Evolutionary conservation across 257 asterid genomes (phyloP), one percentile per base, ranked within the genome.

Genomic region (Datura wrightii): DNA sequence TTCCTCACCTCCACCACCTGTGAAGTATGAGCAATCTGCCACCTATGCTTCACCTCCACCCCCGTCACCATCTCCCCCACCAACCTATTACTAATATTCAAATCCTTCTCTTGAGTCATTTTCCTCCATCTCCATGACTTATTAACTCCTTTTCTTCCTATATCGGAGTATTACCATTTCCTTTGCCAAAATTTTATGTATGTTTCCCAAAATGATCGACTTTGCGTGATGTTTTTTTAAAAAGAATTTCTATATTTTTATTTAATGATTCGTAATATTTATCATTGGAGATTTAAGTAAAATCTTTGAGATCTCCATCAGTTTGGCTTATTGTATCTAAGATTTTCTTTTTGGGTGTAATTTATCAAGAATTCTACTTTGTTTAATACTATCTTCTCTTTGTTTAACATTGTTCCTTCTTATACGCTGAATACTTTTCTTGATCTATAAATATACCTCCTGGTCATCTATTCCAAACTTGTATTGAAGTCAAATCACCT

Each of bases 11-110:
- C 81, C 44, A 74, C 82, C 60, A 50, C 81, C 60, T 3, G 24
- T 1, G 5, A 52, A 76, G 31, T 76, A 50, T 15, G 0, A 76
- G 48, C 46, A 31, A 48, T 0, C 44, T 0, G 5, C 0, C 0
- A 34, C 63, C 8, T 78, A 52, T 52, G 63, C 63, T 78, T 78
- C 82, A 78, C 82, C 48, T 52, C 82, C 65, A 34, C 48, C 82
- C 0, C 46, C 31, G 6, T 15, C 48, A 0, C 44, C 63, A 52
- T 78, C 82, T 52, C 48, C 82, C 16, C 48, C 48, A 52, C 65
- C 65, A 78, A 78, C 48, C 34, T n/a, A n/a, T n/a, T 52, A 78
- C 82, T 78, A 78, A 7, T 52, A 31, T 37, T 31, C 82, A 52
- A 44, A 52, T 53, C 16, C 63, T 31, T 78, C 9, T 13, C 11